A percentile compares a stretch with the other conserved stretches of the same genome.
Conservation (phyloP, 78 protist genomes). For the Speleostelium caveatum region DNA sequence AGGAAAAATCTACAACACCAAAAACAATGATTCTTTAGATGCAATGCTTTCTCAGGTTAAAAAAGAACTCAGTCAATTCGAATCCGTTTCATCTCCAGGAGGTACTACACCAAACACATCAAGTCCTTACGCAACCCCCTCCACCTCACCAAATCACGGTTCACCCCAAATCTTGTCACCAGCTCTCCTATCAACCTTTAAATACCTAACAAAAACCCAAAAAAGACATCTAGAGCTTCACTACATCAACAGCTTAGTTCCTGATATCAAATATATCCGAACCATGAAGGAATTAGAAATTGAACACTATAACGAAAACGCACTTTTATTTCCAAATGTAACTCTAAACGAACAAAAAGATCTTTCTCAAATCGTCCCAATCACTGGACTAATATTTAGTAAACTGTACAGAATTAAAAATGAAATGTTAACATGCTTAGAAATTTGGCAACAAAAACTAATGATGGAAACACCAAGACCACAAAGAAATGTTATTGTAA, state of each 20-base stretch:
- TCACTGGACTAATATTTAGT: conserved; percentile 62
- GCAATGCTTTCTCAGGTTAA: too few relatives aligned
- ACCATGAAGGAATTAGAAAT: conserved; percentile 59
- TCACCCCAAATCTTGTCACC: too few relatives aligned
- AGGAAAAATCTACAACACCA: too few relatives aligned
- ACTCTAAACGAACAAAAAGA: not conserved
- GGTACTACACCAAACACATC: not conserved
- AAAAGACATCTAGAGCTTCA: not conserved
- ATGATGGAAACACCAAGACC: not conserved
- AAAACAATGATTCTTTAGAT: too few relatives aligned
- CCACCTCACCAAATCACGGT: conserved; percentile 1
- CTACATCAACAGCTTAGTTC: not conserved
- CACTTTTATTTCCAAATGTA: not conserved
- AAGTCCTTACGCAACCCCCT: not conserved
- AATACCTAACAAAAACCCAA: not conserved
- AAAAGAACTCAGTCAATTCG: not conserved
- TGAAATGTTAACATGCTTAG: conserved; percentile 56
- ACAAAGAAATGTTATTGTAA: not conserved
- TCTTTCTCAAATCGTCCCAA: conserved; percentile 50
- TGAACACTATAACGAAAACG: conserved; percentile 25
- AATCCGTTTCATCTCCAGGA: not conserved
- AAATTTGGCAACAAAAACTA: conserved; percentile 21
- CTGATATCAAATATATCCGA: conserved; percentile 53
- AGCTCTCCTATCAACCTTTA: not conserved
- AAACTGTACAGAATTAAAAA: conserved; percentile 50